These are phyloP conservation scores for Hemisphaericaspora subhashii DNA, from an alignment of 1,139 yeast species.

Conservation along the genomic window DNA sequence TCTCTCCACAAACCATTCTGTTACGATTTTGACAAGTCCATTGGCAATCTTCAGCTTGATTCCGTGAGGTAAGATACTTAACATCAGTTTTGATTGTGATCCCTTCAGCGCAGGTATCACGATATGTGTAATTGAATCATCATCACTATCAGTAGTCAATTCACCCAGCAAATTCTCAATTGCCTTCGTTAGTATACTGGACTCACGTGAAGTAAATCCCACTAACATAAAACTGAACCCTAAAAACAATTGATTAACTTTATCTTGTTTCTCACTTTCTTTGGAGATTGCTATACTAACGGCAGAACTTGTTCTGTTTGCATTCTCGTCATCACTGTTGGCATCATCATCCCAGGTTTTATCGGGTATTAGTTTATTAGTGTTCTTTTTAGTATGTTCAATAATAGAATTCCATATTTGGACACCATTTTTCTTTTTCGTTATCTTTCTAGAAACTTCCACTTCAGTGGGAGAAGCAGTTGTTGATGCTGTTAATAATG, in stretches of 20 bases:
- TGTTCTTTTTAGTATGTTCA: conserved; percentile 28
- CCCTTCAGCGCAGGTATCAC: conserved; percentile 43
- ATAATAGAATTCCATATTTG: conserved; percentile 54
- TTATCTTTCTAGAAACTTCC: conserved; percentile 6
- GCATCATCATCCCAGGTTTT: conserved; percentile 35
- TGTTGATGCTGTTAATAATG: conserved; percentile 8
- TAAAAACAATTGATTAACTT: conserved; percentile 27
- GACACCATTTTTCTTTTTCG: conserved; percentile 19
- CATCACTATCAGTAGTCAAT: conserved; percentile 21
- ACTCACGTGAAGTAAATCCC: conserved; percentile 39
- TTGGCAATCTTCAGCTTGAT: conserved; percentile 23
- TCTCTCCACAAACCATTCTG: conserved; percentile 89
- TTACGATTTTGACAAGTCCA: conserved; percentile 38
- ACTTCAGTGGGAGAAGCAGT: too few relatives aligned
- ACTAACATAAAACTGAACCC: conserved; percentile 36
- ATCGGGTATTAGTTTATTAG: conserved; percentile 17
- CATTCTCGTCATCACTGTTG: conserved; percentile 12
- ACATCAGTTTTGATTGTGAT: conserved; percentile 23
- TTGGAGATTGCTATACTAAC: background rate
- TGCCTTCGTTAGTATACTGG: conserved; percentile 31
- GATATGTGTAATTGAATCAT: conserved; percentile 34
- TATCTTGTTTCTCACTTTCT: conserved; percentile 1
- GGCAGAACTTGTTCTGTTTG: conserved; percentile 10
- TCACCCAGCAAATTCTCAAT: conserved; percentile 47
- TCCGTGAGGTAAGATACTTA: conserved; percentile 25